Conservation (phyloP, 2,329 filamentous ascomycete species). For the Cyphellophora attinorum region DNA sequence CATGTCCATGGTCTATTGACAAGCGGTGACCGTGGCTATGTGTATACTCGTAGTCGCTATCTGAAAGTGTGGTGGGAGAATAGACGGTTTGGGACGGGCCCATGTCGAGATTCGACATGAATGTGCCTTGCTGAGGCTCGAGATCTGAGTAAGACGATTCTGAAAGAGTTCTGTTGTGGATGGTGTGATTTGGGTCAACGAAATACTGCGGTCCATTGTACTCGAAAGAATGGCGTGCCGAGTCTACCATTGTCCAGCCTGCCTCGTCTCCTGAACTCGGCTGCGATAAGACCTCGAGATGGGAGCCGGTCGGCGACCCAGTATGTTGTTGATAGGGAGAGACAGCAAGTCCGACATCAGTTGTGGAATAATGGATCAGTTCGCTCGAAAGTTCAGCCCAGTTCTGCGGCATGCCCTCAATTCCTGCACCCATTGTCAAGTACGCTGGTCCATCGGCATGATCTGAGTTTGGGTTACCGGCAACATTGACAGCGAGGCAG, state of each 20-base stretch:
- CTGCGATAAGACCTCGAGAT: conserved; percentile 77
- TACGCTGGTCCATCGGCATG: conserved; percentile 57
- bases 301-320: conserved; percentile 68
- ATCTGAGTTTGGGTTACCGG: conserved; percentile 53
- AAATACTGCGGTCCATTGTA: conserved; percentile 58
- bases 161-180: conserved; percentile 79
- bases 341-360: conserved; percentile 39
- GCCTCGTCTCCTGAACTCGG: conserved; percentile 72
- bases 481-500: conserved; percentile 43
- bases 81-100: conserved; percentile 65
- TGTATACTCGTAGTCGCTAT: conserved; percentile 49
- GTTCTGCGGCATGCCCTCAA: conserved; percentile 60
- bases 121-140: conserved; percentile 51
- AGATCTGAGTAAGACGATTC: conserved; percentile 73
- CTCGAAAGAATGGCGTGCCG: conserved; percentile 64
- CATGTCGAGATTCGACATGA: conserved; percentile 73
- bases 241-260: conserved; percentile 76
- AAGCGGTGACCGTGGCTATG: conserved; percentile 27
- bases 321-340: conserved; percentile 32
- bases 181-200: conserved; percentile 83
- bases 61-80: conserved; percentile 72
- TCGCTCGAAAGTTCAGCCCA: conserved; percentile 73
- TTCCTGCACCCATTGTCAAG: conserved; percentile 36
- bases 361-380: conserved; percentile 45
- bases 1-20: conserved; percentile 30